Base-by-base conservation (phyloP, 495 filamentous ascomycete species). In the Penicillium desertorum region DNA sequence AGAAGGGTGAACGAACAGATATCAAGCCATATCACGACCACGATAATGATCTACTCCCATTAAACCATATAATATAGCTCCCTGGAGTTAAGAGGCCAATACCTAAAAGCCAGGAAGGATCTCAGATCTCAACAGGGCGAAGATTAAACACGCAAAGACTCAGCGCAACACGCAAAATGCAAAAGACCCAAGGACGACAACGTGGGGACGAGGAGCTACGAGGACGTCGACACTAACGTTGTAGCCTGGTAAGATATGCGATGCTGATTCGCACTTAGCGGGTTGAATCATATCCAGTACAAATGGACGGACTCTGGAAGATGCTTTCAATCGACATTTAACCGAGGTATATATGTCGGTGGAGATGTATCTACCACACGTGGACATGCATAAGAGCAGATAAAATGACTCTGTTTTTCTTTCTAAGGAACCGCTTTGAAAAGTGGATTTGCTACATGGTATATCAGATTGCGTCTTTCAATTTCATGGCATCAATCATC, bases 381-480 rank as follows among this genome's bases (percentile, higher is more conserved):
- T 17, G 36, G 36, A 37, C 36, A 39, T 3, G 36, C 0, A 1
- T 6, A 17, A 25, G 47, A 22, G 30, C 2, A 14, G 39, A n/a
- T 0, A 5, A 23, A 37, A 11, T 2, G 19, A 23, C 9, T 44
- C 36, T n/a, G n/a, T 36, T n/a, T 42, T 30, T 23, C 19, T 29
- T 23, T 64, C 54, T 64, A 62, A 57, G 22, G 11, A 39, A 66
- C 59, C 57, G 59, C 63, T 66, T 32, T 51, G 54, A 61, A 66
- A 54, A 23, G 46, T 17, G 48, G 54, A 41, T 52, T 62, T 47
- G 55, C 53, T 58, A 61, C 48, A 61, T 47, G 53, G 53, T 39
- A 54, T 57, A 63, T 46, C 58, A 66, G 47, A 63, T 68, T 59
- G 54, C 56, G 56, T 60, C 63, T 58, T 57, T 54, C 61, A 57